These are phyloP conservation scores for Aquilaria agallochum DNA, from an alignment of 441 rosid species.

Conservation along the genomic window DNA sequence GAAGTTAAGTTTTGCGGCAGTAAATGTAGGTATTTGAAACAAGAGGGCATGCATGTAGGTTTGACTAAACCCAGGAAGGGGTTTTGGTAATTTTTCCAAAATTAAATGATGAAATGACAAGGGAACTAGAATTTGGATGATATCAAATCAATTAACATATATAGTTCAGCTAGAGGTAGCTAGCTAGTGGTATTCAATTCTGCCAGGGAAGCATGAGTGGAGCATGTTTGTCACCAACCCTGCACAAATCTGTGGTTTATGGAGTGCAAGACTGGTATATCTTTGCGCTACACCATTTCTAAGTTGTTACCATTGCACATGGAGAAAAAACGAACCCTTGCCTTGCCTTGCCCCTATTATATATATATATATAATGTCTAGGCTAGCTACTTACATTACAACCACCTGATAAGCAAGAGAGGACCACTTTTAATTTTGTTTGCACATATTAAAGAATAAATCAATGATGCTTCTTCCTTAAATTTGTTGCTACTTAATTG, in stretches of 20 bases:
- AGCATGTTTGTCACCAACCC: conserved; percentile 36
- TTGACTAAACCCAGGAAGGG: too few species aligned
- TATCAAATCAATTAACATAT: too few species aligned
- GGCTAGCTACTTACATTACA: neutral
- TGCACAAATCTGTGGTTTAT: conserved; percentile 18
- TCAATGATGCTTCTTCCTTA: too few species aligned
- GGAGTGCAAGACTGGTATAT: neutral
- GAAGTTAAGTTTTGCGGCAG: too few species aligned
- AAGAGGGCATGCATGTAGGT: too few species aligned
- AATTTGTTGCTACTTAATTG: too few species aligned
- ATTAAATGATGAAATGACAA: neutral
- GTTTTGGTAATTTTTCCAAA: too few species aligned
- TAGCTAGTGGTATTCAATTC: neutral
- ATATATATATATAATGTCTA: neutral
- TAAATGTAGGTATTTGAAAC: too few species aligned
- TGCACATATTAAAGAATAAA: too few species aligned
- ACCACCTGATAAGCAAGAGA: too few species aligned
- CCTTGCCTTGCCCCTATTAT: neutral
- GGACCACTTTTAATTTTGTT: too few species aligned
- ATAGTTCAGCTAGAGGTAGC: neutral
- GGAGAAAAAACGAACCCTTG: conserved; percentile 7
- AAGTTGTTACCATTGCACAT: conserved; percentile 17
- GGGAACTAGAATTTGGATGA: neutral
- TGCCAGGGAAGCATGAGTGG: conserved; percentile 21
- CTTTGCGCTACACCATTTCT: neutral